These are phyloP conservation scores for Sicyos edulis DNA, from an alignment of 306 rosid genomes.

Conservation along the genomic window DNA sequence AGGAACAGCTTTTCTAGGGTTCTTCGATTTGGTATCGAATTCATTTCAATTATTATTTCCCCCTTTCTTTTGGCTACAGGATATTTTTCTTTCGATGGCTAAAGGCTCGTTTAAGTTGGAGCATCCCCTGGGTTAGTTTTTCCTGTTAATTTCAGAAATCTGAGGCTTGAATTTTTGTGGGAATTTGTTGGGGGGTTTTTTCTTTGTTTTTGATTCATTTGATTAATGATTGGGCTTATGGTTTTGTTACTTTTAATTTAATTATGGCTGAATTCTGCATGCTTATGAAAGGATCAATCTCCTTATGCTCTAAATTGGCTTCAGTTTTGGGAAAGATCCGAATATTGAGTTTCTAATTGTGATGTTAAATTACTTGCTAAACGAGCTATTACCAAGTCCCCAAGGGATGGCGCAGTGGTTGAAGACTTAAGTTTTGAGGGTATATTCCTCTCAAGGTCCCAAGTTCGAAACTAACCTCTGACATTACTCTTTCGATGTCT, in stretches of 20 bases:
- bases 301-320: background rate
- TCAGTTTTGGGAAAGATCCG: background rate
- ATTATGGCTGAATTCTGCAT: background rate
- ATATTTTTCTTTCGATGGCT: constrained; percentile 28
- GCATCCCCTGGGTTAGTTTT: constrained; percentile 42
- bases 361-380: background rate
- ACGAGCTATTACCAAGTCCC: too few species aligned
- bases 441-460: too few species aligned
- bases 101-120: constrained; percentile 38
- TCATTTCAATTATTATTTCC: too few species aligned
- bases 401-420: too few species aligned
- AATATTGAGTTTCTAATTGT: background rate
- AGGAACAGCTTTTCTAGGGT: background rate
- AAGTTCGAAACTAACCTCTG: too few species aligned
- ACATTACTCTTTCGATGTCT: too few species aligned
- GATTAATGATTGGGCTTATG: background rate
- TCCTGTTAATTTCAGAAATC: background rate
- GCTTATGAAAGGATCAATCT: background rate
- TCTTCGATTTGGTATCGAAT: constrained; percentile 9
- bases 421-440: too few species aligned
- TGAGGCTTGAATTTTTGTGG: background rate
- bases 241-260: background rate
- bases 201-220: background rate
- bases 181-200: background rate
- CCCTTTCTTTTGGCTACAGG: constrained; percentile 18